Base-by-base conservation (phyloP, 805 yeast genomes). In the Yarrowia sp. region DNA sequence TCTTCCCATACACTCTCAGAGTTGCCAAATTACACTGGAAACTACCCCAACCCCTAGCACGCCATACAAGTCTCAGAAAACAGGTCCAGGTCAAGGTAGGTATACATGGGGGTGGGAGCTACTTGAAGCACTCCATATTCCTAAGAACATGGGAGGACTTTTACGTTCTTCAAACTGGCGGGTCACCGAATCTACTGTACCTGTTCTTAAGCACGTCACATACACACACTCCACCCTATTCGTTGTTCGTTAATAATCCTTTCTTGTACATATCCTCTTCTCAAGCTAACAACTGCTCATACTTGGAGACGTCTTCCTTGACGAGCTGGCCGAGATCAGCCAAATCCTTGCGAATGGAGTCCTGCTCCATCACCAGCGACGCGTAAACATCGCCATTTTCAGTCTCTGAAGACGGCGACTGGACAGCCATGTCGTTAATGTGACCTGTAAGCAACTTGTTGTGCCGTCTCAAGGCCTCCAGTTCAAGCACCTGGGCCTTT, bases 401-500 rank as follows among this genome's bases (percentile, higher is more conserved):
- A 4, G 12, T 10, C 10, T 47, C 36, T 2, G 38, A 46, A 13
- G 50, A 47, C 52, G 42, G 17, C 42, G 61, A 9, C 19, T 58
- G 52, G 9, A 36, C 53, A 2, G 66, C 33, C 53, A 61, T 61
- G 7, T 61, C 66, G 38, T 46, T 61, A 14, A 74, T 17, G 42
- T 70, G 71, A 20, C 71, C 75, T 1, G 72, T 70, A n/a, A 74
- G 47, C 33, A 68, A 70, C 56, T 69, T 69, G 44, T 71, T 71
- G 60, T 71, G 74, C 10, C 68, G 67, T 47, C 72, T 70, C 3
- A 73, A 69, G 0, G 70, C 71, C 15, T 33, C 40, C 17, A 66
- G 67, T 67, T 75, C 75, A 13, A 67, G 70, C 50, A 71, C 73
- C 7, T 74, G 68, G 24, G 73, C 68, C 43, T 65, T 66, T 67